Evolutionary conservation across 768 basidiomycete species (phyloP).

Genomic region (Porphyrellus cyaneotinctus): DNA sequence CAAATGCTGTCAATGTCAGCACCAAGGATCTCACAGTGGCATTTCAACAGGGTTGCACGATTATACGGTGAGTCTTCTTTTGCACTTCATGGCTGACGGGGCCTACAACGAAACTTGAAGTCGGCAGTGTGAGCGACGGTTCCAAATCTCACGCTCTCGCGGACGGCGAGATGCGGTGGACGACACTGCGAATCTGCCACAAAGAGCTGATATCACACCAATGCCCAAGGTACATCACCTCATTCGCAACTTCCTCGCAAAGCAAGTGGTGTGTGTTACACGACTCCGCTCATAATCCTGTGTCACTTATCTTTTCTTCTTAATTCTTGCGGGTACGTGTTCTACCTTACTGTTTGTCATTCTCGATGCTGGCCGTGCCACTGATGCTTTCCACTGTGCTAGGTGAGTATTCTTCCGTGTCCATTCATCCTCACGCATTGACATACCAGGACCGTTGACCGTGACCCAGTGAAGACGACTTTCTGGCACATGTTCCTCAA

Average conservation of each 20-base stretch:
- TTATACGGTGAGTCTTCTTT: slow-evolving; percentile 1
- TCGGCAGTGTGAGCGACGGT: background rate
- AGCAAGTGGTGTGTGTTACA: background rate
- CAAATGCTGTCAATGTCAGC: background rate
- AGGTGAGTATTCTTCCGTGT: background rate
- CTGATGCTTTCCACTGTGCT: background rate
- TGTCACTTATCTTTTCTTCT: no score
- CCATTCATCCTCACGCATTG: background rate
- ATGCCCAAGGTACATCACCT: background rate
- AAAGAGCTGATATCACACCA: background rate
- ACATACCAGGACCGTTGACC: background rate
- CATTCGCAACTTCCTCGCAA: slow-evolving; percentile 2
- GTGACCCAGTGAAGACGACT: background rate
- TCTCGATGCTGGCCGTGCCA: background rate
- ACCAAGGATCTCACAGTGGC: background rate
- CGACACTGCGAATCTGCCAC: background rate
- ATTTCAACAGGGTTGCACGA: background rate
- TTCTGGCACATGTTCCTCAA: slow-evolving; percentile 28
- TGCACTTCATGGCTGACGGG: background rate
- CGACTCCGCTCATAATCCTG: no score
- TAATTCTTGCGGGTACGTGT: background rate
- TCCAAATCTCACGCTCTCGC: background rate
- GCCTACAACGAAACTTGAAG: background rate
- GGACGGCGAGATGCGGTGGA: rapidly evolving
- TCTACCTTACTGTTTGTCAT: background rate